These are phyloP conservation scores for Santalum album DNA, from an alignment of 164 flowering plant species.

Conservation along the genomic window DNA sequence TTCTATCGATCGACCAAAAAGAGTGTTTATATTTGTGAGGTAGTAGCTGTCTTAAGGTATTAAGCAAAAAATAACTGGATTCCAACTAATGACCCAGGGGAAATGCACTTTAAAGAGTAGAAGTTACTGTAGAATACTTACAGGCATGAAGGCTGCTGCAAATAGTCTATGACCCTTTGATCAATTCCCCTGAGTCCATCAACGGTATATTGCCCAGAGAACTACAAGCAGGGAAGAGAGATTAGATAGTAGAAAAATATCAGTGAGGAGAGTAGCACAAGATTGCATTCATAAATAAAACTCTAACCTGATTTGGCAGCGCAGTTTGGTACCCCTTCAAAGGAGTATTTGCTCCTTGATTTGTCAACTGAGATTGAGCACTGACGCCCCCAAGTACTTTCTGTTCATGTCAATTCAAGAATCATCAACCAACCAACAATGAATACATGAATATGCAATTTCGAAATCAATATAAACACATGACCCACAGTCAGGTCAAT, in stretches of 20 bases:
- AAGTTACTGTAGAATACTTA: constrained; percentile 26
- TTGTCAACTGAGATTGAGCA: constrained; percentile 28
- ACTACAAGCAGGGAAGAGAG: constrained; percentile 18
- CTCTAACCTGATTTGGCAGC: constrained; percentile 41
- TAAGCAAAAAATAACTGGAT: too few species aligned
- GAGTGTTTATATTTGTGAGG: too few species aligned
- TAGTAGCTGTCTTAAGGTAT: too few species aligned
- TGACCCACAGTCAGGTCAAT: constrained; percentile 6
- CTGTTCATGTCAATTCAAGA: constrained; percentile 9
- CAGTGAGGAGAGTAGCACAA: neutral
- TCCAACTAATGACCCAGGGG: too few species aligned
- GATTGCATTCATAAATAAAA: neutral
- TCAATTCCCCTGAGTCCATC: constrained; percentile 38
- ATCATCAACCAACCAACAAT: constrained; percentile 2
- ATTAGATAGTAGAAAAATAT: neutral
- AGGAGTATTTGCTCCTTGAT: constrained; percentile 21
- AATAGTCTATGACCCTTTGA: constrained; percentile 44
- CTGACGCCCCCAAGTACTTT: constrained; percentile 26
- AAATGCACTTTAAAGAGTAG: too few species aligned
- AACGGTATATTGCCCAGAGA: constrained; percentile 26
- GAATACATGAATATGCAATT: neutral
- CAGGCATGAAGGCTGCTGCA: constrained; percentile 46
- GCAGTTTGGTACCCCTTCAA: constrained; percentile 30
- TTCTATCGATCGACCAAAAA: too few species aligned
- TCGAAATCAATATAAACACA: neutral